Evolutionary conservation across 2,329 filamentous ascomycete genomes (phyloP), one percentile per base, ranked within the genome.

Genomic region (Tolypocladium tundrense): DNA sequence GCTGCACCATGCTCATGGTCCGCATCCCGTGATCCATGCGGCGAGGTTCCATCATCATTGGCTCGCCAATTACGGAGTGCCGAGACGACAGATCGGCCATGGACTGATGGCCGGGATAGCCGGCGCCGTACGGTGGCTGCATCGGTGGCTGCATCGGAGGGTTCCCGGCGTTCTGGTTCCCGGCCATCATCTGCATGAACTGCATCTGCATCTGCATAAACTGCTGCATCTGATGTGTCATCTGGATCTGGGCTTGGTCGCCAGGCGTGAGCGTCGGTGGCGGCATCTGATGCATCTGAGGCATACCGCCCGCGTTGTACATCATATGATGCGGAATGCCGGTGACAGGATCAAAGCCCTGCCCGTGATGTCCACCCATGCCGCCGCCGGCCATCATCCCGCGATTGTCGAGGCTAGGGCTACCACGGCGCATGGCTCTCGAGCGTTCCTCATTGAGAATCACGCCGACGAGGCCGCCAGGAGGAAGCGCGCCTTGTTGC

Each of bases 131-230:
- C 10, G 67, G 65, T 42, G 61, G 60, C 48, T 68, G 67, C 67
- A 68, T 66, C 41, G 61, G 63, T 40, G 61, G 63, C 42, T 60
- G 72, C 69, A 75, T 73, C 16, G 58, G 60, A 19, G 60, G 56
- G 14, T 56, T 60, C 50, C 62, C 61, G 14, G 60, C 64, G 37
- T 62, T 67, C 57, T 69, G 69, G 60, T 75, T 75, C 54, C 68
- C 64, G 0, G 79, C 78, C 81, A 90, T 88, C 84, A 91, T 88
- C 66, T 92, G 88, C 88, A 95, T 93, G 73, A 91, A 91, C 69
- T 95, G 89, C 88, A 95, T 92, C 70, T 96, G 91, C 87, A 94
- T 91, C 69, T 91, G 88, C 88, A 93, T 91, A 74, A 93, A 91
- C 66, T 90, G 87, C 58, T 84, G 82, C 89, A 93, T 92, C 68